Evolutionary conservation across 352 stramenopile genomes (phyloP).

Genomic region (Phytophthora litchii): DNA sequence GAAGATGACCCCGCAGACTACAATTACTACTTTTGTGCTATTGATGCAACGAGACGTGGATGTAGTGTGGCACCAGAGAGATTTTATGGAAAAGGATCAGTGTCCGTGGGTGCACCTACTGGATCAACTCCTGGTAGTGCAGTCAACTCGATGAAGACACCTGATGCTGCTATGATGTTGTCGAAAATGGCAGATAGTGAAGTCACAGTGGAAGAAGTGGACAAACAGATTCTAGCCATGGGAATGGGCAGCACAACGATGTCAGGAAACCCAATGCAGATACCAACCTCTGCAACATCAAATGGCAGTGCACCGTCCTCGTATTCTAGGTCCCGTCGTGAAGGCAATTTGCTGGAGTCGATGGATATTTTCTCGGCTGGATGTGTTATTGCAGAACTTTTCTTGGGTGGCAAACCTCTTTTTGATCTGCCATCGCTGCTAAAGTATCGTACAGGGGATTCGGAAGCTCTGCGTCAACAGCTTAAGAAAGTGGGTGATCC

Average conservation of each 20-base stretch:
- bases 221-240: constrained; percentile 77
- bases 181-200: constrained; percentile 79
- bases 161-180: constrained; percentile 67
- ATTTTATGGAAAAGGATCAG: constrained; percentile 54
- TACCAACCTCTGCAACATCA: constrained; percentile 26
- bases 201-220: constrained; percentile 69
- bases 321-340: constrained; percentile 51
- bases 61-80: constrained; percentile 97
- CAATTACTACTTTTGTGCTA: constrained; percentile 94
- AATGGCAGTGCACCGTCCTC: constrained; percentile 37
- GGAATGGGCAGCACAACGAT: constrained; percentile 36
- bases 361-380: constrained; percentile 99
- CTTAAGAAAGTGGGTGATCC: constrained; percentile 94
- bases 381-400: constrained; percentile 97
- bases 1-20: constrained; percentile 96
- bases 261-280: constrained; percentile 34
- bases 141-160: constrained; percentile 38
- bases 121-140: constrained; percentile 28
- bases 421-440: constrained; percentile 95
- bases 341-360: constrained; percentile 77
- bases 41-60: constrained; percentile 83
- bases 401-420: constrained; percentile 94
- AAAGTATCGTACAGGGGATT: constrained; percentile 83
- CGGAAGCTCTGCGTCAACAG: constrained; percentile 73
- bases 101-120: constrained; percentile 5